Percentiles rank a stretch among this genome's conserved stretches.
phyloP scores from a whole-genome alignment of 2,329 filamentous ascomycete species.

The Hortaea werneckii region DNA sequence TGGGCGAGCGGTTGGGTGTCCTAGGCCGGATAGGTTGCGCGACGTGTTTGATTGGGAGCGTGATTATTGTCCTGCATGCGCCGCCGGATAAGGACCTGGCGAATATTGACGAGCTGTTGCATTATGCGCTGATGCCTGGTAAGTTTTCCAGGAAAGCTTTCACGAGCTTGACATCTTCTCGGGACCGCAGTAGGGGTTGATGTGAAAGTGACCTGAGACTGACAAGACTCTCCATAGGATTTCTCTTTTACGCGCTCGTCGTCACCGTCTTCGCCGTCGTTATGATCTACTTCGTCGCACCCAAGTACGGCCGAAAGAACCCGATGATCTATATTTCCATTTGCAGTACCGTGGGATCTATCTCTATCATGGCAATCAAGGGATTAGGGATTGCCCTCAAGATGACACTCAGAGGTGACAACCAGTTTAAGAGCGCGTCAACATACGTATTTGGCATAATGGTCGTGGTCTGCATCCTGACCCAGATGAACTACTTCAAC shows the following conservation, averaged over 20 bases:
- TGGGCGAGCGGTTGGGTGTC: slow-evolving; percentile 80
- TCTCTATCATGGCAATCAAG: slow-evolving; percentile 99
- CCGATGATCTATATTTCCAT: slow-evolving; percentile 95
- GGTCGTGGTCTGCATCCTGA: slow-evolving; percentile 84
- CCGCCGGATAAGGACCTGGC: slow-evolving; percentile 86
- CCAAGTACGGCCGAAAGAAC: slow-evolving; percentile 85
- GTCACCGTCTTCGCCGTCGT: slow-evolving; percentile 76
- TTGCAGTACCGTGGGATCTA: slow-evolving; percentile 90
- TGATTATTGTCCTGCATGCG: slow-evolving; percentile 95
- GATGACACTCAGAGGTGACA: slow-evolving; percentile 82
- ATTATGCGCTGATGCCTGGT: slow-evolving; percentile 88
- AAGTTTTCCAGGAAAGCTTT: slow-evolving; percentile 20
- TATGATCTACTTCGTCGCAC: slow-evolving; percentile 95
- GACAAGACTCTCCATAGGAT: slow-evolving; percentile 47
- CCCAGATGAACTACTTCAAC: slow-evolving; percentile 99
- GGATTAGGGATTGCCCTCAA: slow-evolving; percentile 97
- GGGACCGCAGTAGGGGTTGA: too few relatives aligned
- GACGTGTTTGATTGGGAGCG: slow-evolving; percentile 88
- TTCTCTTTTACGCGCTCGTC: slow-evolving; percentile 72
- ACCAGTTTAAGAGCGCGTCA: slow-evolving; percentile 88
- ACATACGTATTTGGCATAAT: slow-evolving; percentile 97
- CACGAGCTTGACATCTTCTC: too few relatives aligned
- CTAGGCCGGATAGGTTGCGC: slow-evolving; percentile 91
- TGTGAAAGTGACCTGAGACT: too few relatives aligned
- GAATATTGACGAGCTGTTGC: slow-evolving; percentile 82